Conservation (phyloP, 163 green algal genomes). For the Chloromonas sp. region DNA sequence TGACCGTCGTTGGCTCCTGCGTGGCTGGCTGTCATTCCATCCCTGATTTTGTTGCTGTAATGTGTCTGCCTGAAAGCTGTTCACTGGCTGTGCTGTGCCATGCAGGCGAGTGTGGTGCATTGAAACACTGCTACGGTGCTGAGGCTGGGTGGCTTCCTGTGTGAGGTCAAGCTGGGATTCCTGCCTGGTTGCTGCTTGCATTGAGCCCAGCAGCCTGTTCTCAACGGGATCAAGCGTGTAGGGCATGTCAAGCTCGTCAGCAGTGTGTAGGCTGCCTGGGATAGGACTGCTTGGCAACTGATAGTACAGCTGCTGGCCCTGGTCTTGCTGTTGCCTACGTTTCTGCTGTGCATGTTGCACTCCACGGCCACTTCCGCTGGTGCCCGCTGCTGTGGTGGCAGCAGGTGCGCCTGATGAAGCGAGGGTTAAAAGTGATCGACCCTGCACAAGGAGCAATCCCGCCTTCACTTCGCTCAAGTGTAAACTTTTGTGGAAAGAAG, state of each 20-base stretch:
- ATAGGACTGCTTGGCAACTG: background rate
- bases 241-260: background rate
- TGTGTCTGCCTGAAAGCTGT: too few relatives aligned
- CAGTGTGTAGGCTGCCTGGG: background rate
- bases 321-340: background rate
- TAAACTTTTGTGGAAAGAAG: too few relatives aligned
- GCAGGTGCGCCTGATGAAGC: background rate
- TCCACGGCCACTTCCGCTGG: background rate
- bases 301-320: background rate
- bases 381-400: background rate
- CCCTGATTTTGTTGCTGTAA: background rate
- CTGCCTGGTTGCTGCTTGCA: background rate
- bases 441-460: too few relatives aligned
- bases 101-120: too few relatives aligned
- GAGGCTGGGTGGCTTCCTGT: background rate
- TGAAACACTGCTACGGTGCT: background rate
- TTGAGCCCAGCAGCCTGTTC: background rate
- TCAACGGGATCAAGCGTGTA: background rate
- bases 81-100: too few relatives aligned
- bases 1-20: background rate
- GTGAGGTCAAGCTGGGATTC: background rate
- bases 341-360: background rate
- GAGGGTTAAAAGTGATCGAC: background rate
- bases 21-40: background rate
- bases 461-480: too few relatives aligned